A percentile compares a stretch with the other conserved stretches of the same genome.
phyloP scores from a whole-genome alignment of 495 filamentous ascomycete genomes.

The Cercophora sp. region DNA sequence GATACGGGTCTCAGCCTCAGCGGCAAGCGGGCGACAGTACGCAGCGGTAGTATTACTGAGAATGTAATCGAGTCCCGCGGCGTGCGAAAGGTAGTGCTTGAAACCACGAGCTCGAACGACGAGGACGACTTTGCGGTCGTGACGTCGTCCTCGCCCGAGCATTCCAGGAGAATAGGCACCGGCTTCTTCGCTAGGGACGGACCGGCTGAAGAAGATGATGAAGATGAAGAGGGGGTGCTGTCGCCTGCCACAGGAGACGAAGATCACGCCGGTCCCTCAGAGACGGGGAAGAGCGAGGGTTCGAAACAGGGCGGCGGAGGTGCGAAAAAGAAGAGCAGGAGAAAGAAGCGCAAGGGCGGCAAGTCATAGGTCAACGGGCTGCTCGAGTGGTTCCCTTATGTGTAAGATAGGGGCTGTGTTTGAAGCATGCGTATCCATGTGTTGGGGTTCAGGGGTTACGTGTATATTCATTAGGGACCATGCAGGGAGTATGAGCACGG shows the following conservation, averaged over 20 bases:
- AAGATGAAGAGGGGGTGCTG: slow-evolving; percentile 16
- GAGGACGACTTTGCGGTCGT: slow-evolving; percentile 25
- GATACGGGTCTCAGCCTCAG: slow-evolving; percentile 16
- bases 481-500: too few relatives aligned
- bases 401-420: too few relatives aligned
- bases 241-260: slow-evolving; percentile 15
- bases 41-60: slow-evolving; percentile 86
- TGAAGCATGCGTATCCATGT: too few relatives aligned
- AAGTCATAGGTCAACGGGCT: slow-evolving; percentile 33
- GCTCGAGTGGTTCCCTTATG: slow-evolving; percentile 17
- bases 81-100: slow-evolving; percentile 79
- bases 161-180: slow-evolving; percentile 8
- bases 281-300: slow-evolving; percentile 15
- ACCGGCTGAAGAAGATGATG: slow-evolving; percentile 17
- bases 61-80: slow-evolving; percentile 78
- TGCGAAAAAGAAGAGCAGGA: slow-evolving; percentile 32
- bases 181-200: slow-evolving; percentile 9
- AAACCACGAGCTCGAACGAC: slow-evolving; percentile 55
- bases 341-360: slow-evolving; percentile 42
- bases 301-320: slow-evolving; percentile 5
- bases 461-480: too few relatives aligned
- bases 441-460: too few relatives aligned
- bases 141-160: slow-evolving; percentile 12
- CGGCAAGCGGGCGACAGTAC: slow-evolving; percentile 53
- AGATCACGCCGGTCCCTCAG: not conserved